phyloP scores from a whole-genome alignment of 768 basidiomycete species.

The Lyophyllum atratum region DNA sequence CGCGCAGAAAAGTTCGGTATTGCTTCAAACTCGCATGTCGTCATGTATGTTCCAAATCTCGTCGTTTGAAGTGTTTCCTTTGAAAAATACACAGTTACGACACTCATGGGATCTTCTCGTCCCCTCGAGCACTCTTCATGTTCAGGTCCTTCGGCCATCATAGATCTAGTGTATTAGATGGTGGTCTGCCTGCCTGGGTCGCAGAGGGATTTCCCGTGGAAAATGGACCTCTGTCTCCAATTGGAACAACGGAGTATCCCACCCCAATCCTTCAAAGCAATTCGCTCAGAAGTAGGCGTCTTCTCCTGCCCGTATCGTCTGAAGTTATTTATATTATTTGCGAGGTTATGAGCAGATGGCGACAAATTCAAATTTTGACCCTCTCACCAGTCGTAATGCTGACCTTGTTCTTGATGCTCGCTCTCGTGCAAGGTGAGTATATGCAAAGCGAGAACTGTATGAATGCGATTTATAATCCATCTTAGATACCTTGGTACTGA shows the following conservation, averaged over 20 bases:
- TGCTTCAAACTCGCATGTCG: constrained; percentile 70
- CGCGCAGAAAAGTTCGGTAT: constrained; percentile 69
- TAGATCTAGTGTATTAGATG: constrained; percentile 86
- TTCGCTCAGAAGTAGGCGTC: constrained; percentile 53
- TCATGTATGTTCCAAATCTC: constrained; percentile 56
- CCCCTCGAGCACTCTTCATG: constrained; percentile 92
- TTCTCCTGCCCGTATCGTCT: not conserved
- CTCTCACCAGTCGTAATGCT: constrained; percentile 41
- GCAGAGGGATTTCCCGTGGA: constrained; percentile 63
- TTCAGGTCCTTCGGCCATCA: constrained; percentile 91
- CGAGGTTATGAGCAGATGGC: constrained; percentile 84
- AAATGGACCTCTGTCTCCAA: constrained; percentile 28
- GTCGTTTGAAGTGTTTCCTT: not conserved
- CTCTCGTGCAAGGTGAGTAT: constrained; percentile 69
- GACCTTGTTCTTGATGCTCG: constrained; percentile 90
- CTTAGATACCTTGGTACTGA: constrained; percentile 76
- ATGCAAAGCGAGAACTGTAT: not conserved
- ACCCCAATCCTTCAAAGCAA: constrained; percentile 52
- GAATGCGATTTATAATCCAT: not conserved
- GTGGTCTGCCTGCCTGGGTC: constrained; percentile 87
- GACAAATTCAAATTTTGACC: constrained; percentile 58
- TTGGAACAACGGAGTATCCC: constrained; percentile 44
- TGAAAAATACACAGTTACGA: constrained; percentile 67
- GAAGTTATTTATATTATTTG: constrained; percentile 9
- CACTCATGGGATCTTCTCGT: constrained; percentile 85